phyloP scores from a whole-genome alignment of 1,139 yeast genomes.

The Saccharomyces uvarum region DNA sequence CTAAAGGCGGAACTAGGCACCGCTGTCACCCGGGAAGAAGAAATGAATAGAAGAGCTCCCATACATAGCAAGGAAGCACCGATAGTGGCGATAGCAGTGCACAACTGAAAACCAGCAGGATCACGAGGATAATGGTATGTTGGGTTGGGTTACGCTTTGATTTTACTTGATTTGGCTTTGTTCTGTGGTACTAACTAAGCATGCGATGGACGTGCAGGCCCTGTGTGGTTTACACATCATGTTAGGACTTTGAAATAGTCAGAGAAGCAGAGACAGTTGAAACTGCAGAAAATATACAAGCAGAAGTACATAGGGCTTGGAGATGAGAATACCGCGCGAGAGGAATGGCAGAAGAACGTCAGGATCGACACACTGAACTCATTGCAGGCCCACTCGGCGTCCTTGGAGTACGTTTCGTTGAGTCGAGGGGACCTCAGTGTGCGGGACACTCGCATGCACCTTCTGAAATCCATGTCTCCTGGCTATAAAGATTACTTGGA shows the following conservation, averaged over 20 bases:
- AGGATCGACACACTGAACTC: slow-evolving; percentile 70
- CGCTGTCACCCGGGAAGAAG: background rate
- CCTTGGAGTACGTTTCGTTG: slow-evolving; percentile 43
- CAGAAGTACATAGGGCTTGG: slow-evolving; percentile 30
- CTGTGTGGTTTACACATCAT: background rate
- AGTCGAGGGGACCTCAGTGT: background rate
- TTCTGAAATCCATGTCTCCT: background rate
- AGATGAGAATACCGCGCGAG: slow-evolving; percentile 23
- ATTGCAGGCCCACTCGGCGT: slow-evolving; percentile 59
- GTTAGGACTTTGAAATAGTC: slow-evolving; percentile 14
- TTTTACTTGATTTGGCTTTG: background rate
- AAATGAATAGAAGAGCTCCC: background rate
- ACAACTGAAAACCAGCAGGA: background rate
- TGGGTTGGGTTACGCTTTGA: background rate
- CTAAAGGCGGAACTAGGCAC: background rate
- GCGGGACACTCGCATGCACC: slow-evolving; percentile 2
- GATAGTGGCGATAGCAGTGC: background rate
- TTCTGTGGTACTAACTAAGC: slow-evolving; percentile 4
- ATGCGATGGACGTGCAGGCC: background rate
- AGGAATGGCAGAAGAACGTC: slow-evolving; percentile 41
- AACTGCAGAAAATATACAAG: slow-evolving; percentile 21
- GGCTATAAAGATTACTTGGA: background rate
- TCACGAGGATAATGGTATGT: background rate
- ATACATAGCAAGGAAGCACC: background rate
- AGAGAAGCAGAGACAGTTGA: slow-evolving; percentile 26